A percentile compares a stretch with the other conserved stretches of the same genome.
Evolutionary conservation across 2,329 filamentous ascomycete genomes (phyloP).

Genomic region (Beauveria pseudobassiana): DNA sequence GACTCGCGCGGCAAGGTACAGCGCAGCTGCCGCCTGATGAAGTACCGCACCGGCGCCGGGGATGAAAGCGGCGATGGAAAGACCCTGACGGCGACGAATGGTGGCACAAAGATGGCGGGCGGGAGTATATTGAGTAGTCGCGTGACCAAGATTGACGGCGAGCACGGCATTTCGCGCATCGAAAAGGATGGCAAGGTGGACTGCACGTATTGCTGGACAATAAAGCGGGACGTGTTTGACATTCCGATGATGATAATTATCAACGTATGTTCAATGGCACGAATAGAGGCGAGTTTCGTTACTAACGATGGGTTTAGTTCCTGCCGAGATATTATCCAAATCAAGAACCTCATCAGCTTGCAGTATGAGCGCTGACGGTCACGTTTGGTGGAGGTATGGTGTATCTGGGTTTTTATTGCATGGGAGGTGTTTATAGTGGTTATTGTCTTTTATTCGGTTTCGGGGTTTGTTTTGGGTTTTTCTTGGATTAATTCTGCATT

Average conservation of each 20-base stretch:
- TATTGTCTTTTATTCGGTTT: background rate
- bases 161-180: constrained; percentile 73
- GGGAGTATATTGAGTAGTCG: constrained; percentile 48
- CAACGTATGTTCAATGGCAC: constrained; percentile 62
- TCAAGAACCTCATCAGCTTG: constrained; percentile 48
- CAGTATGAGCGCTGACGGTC: constrained; percentile 32
- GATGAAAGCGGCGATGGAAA: constrained; percentile 43
- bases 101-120: constrained; percentile 32
- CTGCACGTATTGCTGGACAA: constrained; percentile 94
- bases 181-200: constrained; percentile 87
- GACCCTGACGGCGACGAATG: constrained; percentile 37
- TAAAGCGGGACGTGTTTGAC: constrained; percentile 94
- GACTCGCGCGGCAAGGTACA: constrained; percentile 81
- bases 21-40: constrained; percentile 76
- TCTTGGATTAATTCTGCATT: background rate
- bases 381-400: background rate
- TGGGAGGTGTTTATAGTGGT: constrained; percentile 17
- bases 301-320: constrained; percentile 33
- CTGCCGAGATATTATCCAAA: constrained; percentile 53
- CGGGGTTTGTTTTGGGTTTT: background rate
- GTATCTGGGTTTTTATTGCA: constrained; percentile 4
- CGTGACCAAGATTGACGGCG: constrained; percentile 58
- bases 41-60: constrained; percentile 72
- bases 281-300: background rate
- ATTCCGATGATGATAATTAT: constrained; percentile 98